Base-by-base conservation (phyloP, 2,329 filamentous ascomycete species). In the Chrysosporium queenslandicum region DNA sequence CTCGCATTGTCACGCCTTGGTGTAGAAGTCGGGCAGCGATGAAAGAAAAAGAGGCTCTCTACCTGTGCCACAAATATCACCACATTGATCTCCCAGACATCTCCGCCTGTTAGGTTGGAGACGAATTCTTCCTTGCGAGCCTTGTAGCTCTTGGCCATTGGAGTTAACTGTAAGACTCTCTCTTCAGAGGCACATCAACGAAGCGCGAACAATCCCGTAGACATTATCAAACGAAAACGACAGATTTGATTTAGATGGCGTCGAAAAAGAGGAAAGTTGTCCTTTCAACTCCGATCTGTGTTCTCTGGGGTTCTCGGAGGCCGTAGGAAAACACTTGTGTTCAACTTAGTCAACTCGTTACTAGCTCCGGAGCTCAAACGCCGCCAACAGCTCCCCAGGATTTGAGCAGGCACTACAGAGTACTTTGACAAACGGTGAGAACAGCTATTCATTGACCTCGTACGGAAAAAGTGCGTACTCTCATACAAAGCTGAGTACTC, bases 101-200 rank as follows among this genome's bases (percentile, higher is more conserved):
- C 78, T 54, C 92, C 88, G 37, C 92, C 92, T 5, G 85, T 83
- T 27, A 95, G 80, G 67, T 89, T 87, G 51, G 91, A 95, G 64
- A 98, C 92, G 68, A 95, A 95, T 65, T 88, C 88, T 75, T 94
- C 90, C 74, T 98, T 98, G 60, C 85, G 77, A 63, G 85, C 80
- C 72, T 96, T 98, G 75, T 96, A 95, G 70, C 77, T 83, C 50
- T 64, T 59, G 40, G 68, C 65, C 69, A 56, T 56, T 45, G 29
- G 40, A n/a, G 41, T 20, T 29, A 23, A 32, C 30, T 12, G 11
- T 5, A 23, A 20, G 8, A n/a, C 27, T 21, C 9, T 18, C 34
- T 30, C 37, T 8, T 1, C 2, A 27, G 8, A 9, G 30, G 37
- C 18, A n/a, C 29, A 7, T 37, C 46, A 40, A 23, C 37, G 30